phyloP scores from a whole-genome alignment of 2,329 filamentous ascomycete genomes.

The Cladosporium oxysporum region DNA sequence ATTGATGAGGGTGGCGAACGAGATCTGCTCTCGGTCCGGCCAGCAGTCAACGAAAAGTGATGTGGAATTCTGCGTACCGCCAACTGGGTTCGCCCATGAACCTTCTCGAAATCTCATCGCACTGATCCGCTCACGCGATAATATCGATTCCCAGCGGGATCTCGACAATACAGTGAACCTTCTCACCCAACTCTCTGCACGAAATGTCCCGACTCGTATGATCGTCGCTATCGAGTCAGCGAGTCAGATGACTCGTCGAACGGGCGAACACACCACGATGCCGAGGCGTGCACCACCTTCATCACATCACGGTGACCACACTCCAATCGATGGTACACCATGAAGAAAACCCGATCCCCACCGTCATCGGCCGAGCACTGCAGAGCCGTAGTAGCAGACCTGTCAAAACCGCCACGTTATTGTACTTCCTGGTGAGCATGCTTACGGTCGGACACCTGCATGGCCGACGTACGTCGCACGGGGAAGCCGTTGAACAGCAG shows the following conservation, averaged over 20 bases:
- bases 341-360: background rate
- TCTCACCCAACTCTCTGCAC: background rate
- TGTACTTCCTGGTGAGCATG: background rate
- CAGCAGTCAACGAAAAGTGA: constrained; percentile 8
- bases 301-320: constrained; percentile 8
- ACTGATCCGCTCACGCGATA: background rate
- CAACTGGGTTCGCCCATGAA: background rate
- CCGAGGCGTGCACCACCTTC: background rate
- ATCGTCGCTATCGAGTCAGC: constrained; percentile 8
- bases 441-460: constrained; percentile 4
- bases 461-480: background rate
- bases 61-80: background rate
- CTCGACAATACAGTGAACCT: background rate
- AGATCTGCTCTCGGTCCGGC: background rate
- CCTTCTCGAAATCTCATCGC: background rate
- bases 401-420: constrained; percentile 17
- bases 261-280: background rate
- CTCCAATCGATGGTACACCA: constrained; percentile 1
- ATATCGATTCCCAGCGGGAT: background rate
- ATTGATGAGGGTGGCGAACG: constrained; percentile 7
- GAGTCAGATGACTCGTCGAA: background rate
- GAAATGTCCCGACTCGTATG: background rate
- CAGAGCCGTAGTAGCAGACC: constrained; percentile 16
- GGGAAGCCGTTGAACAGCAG: constrained; percentile 3
- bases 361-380: background rate